Conservation (phyloP, 208 protist genomes). For the Herpetomonas tarakana region DNA sequence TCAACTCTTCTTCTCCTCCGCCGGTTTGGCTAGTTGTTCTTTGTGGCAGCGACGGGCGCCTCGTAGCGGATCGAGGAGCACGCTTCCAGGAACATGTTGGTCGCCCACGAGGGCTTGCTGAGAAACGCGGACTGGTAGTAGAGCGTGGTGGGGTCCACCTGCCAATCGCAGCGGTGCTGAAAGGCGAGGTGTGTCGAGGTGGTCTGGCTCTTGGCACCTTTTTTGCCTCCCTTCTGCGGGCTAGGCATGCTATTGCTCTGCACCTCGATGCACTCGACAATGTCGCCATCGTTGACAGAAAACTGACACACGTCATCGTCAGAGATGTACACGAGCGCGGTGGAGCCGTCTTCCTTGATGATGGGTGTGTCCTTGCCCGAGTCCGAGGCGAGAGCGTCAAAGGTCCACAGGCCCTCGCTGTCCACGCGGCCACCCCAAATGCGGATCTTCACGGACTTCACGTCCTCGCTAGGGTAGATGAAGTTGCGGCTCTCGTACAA, state of each 20-base stretch:
- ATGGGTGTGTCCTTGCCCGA: conserved; percentile 46
- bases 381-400: conserved; percentile 65
- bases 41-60: conserved; percentile 2
- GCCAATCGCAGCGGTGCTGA: conserved; percentile 66
- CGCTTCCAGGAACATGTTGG: conserved; percentile 37
- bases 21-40: no score
- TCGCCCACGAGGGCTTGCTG: conserved; percentile 46
- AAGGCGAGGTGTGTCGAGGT: conserved; percentile 35
- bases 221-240: background rate
- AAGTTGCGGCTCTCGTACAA: conserved; percentile 78
- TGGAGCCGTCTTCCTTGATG: conserved; percentile 10
- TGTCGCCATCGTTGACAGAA: conserved; percentile 86
- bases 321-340: conserved; percentile 44
- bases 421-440: conserved; percentile 58
- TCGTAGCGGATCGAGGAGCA: conserved; percentile 44
- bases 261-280: conserved; percentile 71
- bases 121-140: conserved; percentile 60
- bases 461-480: conserved; percentile 48
- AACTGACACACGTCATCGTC: conserved; percentile 48
- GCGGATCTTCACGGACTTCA: conserved; percentile 71
- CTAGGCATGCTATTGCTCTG: background rate
- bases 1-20: no score
- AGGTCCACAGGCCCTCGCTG: conserved; percentile 47
- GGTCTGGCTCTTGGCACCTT: conserved; percentile 9
- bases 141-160: conserved; percentile 57